A percentile compares a stretch with the other conserved stretches of the same genome.
Conservation (phyloP, 768 basidiomycete species). For the Mycena galericulata region DNA sequence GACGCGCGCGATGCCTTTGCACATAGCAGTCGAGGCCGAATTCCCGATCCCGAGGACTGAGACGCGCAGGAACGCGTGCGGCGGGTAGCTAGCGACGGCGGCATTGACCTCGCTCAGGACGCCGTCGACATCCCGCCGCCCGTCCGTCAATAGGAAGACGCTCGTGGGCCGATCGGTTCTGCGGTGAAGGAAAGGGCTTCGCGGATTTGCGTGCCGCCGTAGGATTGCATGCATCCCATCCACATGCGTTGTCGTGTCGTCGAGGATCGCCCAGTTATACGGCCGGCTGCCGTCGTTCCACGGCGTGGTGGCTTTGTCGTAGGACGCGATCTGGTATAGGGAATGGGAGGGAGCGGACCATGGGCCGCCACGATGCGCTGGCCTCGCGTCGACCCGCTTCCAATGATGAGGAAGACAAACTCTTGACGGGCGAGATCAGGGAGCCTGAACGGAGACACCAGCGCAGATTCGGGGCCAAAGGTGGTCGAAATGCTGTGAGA, state of each 20-base stretch:
- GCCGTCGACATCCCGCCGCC: conserved; percentile 38
- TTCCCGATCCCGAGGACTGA: conserved; percentile 62
- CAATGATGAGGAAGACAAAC: conserved; percentile 62
- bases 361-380: conserved; percentile 47
- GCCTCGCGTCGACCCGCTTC: conserved; percentile 54
- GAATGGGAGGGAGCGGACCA: conserved; percentile 56
- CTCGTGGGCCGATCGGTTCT: conserved; percentile 47
- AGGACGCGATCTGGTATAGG: conserved; percentile 58
- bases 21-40: conserved; percentile 52
- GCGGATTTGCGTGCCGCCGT: conserved; percentile 55
- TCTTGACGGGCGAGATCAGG: conserved; percentile 52
- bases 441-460: conserved; percentile 54
- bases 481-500: conserved; percentile 32
- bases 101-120: conserved; percentile 25
- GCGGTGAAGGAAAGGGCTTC: conserved; percentile 51
- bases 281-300: conserved; percentile 45
- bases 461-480: conserved; percentile 22
- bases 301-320: conserved; percentile 42
- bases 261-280: conserved; percentile 41
- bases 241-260: conserved; percentile 41
- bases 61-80: conserved; percentile 48
- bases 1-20: conserved; percentile 52
- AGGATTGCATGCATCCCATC: conserved; percentile 50
- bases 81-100: conserved; percentile 38
- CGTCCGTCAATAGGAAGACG: conserved; percentile 63